A percentile compares a stretch with the other conserved stretches of the same genome.
phyloP scores from a whole-genome alignment of 208 protist genomes.

The Trypanosoma cruzi region DNA sequence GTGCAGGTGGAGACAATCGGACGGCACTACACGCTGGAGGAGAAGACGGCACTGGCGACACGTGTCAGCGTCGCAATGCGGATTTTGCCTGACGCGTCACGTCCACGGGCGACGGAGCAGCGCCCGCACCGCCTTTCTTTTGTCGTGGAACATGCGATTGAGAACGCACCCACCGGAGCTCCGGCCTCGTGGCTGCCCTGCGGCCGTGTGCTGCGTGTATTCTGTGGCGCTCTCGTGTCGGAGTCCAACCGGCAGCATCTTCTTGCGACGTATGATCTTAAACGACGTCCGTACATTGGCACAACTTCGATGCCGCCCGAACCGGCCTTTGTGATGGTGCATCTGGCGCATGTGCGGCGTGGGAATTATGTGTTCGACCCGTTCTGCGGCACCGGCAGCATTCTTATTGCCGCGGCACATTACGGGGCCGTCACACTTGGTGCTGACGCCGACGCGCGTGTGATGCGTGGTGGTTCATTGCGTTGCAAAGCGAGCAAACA shows the following conservation, averaged over 20 bases:
- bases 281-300: slow-evolving; percentile 92
- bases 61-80: neutral
- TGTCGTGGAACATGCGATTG: slow-evolving; percentile 59
- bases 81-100: neutral
- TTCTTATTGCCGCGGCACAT: slow-evolving; percentile 85
- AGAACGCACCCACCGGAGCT: slow-evolving; percentile 42
- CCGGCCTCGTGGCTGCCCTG: slow-evolving; percentile 31
- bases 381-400: slow-evolving; percentile 93
- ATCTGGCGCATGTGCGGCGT: slow-evolving; percentile 68
- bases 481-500: slow-evolving; percentile 60
- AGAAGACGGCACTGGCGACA: slow-evolving; percentile 41
- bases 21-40: slow-evolving; percentile 52
- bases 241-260: slow-evolving; percentile 44
- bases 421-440: slow-evolving; percentile 90
- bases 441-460: slow-evolving; percentile 88
- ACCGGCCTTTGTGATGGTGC: slow-evolving; percentile 92
- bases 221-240: slow-evolving; percentile 41
- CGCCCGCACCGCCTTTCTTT: slow-evolving; percentile 40
- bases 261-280: slow-evolving; percentile 82
- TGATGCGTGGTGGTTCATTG: slow-evolving; percentile 75
- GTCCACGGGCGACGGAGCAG: neutral
- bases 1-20: slow-evolving; percentile 72
- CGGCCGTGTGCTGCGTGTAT: slow-evolving; percentile 48
- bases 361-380: slow-evolving; percentile 89
- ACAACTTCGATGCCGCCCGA: slow-evolving; percentile 97